phyloP scores from a whole-genome alignment of 2,329 filamentous ascomycete genomes.

The Keithomyces neogunnii region DNA sequence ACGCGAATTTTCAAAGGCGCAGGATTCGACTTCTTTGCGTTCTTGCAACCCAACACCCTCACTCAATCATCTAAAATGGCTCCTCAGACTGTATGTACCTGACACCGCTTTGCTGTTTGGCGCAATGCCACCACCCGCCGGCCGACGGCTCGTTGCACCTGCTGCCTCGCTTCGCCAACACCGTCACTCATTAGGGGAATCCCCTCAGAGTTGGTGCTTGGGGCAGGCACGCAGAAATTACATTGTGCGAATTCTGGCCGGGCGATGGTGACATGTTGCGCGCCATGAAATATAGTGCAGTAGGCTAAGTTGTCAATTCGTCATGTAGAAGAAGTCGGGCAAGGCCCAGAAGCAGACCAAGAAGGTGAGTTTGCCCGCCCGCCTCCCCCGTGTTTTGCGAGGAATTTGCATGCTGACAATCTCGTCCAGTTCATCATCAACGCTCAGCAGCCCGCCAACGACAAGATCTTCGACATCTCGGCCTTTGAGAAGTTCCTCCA shows the following conservation, averaged over 20 bases:
- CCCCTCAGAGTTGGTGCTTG: no score
- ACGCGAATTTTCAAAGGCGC: constrained; percentile 41
- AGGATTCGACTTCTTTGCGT: constrained; percentile 73
- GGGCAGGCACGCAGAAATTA: no score
- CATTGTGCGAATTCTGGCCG: not conserved
- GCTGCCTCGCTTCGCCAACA: not conserved
- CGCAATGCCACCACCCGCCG: constrained; percentile 1
- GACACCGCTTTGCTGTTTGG: constrained; percentile 90
- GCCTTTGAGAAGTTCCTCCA: constrained; percentile 99
- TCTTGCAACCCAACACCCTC: constrained; percentile 23
- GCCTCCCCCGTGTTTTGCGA: not conserved
- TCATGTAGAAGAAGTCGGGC: constrained; percentile 52
- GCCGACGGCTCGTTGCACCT: not conserved
- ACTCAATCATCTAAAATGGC: constrained; percentile 56
- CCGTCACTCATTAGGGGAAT: not conserved
- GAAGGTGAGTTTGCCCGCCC: constrained; percentile 49
- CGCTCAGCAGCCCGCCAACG: constrained; percentile 92
- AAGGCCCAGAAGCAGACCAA: constrained; percentile 76
- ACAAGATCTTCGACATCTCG: constrained; percentile 99
- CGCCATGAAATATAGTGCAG: constrained; percentile 51
- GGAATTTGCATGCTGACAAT: not conserved
- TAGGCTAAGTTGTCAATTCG: constrained; percentile 77
- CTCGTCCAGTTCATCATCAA: constrained; percentile 87
- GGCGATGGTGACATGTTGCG: not conserved
- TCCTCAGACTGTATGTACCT: constrained; percentile 78